Percentiles rank a stretch among this genome's conserved stretches.
phyloP scores from a whole-genome alignment of 2,329 filamentous ascomycete species.

The Fusarium haematococcum region DNA sequence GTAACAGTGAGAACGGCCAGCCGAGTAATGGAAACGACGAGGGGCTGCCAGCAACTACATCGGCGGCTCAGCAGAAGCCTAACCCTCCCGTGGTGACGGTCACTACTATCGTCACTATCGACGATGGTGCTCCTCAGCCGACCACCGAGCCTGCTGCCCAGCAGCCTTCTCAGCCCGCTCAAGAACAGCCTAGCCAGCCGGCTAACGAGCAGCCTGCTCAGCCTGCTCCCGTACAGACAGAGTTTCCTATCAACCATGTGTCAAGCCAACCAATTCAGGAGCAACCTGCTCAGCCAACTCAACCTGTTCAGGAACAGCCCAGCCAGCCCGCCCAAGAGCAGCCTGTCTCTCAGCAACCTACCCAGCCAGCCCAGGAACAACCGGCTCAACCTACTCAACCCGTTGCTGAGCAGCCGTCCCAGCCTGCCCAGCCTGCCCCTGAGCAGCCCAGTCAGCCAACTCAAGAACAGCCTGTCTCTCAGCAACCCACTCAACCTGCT shows the following conservation, averaged over 20 bases:
- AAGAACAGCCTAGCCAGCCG: not conserved
- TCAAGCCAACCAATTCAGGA: not conserved
- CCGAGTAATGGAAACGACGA: constrained; percentile 16
- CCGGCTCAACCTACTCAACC: constrained; percentile 6
- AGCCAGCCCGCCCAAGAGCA: constrained; percentile 8
- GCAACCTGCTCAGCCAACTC: constrained; percentile 29
- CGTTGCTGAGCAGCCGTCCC: not conserved
- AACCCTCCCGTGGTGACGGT: constrained; percentile 44
- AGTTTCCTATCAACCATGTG: not conserved
- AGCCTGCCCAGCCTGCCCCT: constrained; percentile 3
- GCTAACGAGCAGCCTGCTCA: constrained; percentile 8
- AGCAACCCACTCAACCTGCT: constrained; percentile 10
- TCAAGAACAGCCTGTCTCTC: not conserved
- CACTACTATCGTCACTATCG: constrained; percentile 47
- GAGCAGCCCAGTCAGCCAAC: constrained; percentile 10
- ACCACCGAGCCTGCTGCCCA: constrained; percentile 22
- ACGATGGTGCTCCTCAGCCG: constrained; percentile 33
- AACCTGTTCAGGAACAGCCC: constrained; percentile 14
- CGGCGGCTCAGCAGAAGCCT: constrained; percentile 18
- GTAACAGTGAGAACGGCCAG: constrained; percentile 5
- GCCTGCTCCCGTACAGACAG: not conserved
- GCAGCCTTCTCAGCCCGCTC: constrained; percentile 11
- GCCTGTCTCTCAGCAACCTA: constrained; percentile 10
- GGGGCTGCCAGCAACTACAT: constrained; percentile 27
- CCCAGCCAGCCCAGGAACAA: constrained; percentile 10